These are phyloP conservation scores for Naganishia onofrii DNA, from an alignment of 768 basidiomycete species.

Conservation along the genomic window DNA sequence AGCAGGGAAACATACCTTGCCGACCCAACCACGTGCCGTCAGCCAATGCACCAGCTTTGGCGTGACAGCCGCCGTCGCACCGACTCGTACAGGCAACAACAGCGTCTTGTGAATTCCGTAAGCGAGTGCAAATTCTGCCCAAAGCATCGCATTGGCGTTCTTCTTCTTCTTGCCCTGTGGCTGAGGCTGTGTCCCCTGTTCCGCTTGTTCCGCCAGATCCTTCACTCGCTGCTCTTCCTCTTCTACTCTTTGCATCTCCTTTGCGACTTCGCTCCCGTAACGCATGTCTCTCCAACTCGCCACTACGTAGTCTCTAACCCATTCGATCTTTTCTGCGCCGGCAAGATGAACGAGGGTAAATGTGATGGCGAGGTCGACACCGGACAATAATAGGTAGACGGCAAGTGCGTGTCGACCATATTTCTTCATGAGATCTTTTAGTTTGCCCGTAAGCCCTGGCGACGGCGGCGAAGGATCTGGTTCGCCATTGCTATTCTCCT, in stretches of 20 bases:
- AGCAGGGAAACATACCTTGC: conserved; percentile 42
- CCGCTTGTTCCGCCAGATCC: conserved; percentile 26
- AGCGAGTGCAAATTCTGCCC: conserved; percentile 87
- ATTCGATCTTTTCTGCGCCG: conserved; percentile 84
- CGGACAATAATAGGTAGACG: conserved; percentile 72
- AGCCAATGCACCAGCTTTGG: conserved; percentile 84
- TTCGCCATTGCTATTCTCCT: not conserved
- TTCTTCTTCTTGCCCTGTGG: conserved; percentile 27
- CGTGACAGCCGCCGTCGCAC: conserved; percentile 79
- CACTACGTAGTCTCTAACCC: conserved; percentile 56
- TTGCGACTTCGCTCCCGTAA: conserved; percentile 36
- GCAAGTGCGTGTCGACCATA: conserved; percentile 97
- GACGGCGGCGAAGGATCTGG: conserved; percentile 8
- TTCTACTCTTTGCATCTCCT: conserved; percentile 24
- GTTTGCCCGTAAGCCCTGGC: conserved; percentile 31
- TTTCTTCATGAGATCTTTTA: conserved; percentile 78
- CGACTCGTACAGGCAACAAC: conserved; percentile 83
- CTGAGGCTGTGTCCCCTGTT: conserved; percentile 4
- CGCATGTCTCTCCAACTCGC: conserved; percentile 43
- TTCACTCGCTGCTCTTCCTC: conserved; percentile 31
- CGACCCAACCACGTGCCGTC: conserved; percentile 72
- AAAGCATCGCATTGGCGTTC: conserved; percentile 56
- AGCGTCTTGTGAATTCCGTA: conserved; percentile 95
- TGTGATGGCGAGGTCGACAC: conserved; percentile 77
- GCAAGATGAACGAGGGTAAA: conserved; percentile 80